These are phyloP conservation scores for Rosa persica DNA, from an alignment of 306 rosid species.

Conservation along the genomic window DNA sequence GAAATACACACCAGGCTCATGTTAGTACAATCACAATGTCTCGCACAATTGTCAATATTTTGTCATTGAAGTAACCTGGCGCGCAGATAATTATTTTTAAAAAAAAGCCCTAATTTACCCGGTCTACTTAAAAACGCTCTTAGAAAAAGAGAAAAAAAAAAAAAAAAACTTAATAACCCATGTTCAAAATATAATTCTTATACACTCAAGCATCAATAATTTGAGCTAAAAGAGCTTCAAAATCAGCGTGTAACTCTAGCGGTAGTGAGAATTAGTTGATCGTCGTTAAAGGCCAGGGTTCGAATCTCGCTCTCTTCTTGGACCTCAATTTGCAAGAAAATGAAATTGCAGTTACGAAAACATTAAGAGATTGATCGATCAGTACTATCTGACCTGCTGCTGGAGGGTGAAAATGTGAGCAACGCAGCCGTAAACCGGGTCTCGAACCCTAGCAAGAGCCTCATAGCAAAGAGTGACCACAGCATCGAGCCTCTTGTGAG, in stretches of 20 bases:
- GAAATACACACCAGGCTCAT: slow-evolving; percentile 10
- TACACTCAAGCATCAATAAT: background rate
- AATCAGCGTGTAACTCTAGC: background rate
- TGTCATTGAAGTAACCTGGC: background rate
- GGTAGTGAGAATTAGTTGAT: background rate
- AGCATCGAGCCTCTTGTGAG: slow-evolving; percentile 66
- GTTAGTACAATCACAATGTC: slow-evolving; percentile 11
- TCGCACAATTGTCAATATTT: slow-evolving; percentile 11
- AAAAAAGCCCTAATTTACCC: background rate
- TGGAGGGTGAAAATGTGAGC: slow-evolving; percentile 79
- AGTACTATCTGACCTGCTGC: slow-evolving; percentile 61
- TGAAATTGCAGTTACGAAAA: background rate
- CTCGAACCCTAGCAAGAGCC: slow-evolving; percentile 77
- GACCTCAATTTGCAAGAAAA: background rate
- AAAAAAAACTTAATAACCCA: background rate
- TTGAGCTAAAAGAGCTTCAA: slow-evolving; percentile 2
- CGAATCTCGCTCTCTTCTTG: background rate
- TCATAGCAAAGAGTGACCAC: slow-evolving; percentile 80
- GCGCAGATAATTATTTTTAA: background rate
- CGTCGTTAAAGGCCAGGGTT: background rate
- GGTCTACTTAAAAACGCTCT: background rate
- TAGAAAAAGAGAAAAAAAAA: too few relatives aligned
- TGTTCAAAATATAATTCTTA: background rate
- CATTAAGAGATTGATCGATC: background rate
- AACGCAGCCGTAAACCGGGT: slow-evolving; percentile 89